phyloP scores from a whole-genome alignment of 1,139 yeast species.

The Debaryomyces fabryi region DNA sequence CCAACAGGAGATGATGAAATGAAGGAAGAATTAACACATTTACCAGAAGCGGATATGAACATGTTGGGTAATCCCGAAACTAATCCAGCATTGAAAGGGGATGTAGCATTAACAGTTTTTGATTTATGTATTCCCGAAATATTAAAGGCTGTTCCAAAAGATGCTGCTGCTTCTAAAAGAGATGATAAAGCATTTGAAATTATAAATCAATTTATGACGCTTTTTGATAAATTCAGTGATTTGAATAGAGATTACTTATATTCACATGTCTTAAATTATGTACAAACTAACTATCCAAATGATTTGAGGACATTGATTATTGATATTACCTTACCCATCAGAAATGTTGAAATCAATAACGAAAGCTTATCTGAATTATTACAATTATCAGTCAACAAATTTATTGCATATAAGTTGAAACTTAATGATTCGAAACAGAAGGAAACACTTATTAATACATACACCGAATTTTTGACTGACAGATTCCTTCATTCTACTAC shows the following conservation, averaged over 20 bases:
- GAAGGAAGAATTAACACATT: conserved; percentile 63
- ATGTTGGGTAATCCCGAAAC: conserved; percentile 84
- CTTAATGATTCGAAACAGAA: conserved; percentile 34
- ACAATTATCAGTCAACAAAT: conserved; percentile 73
- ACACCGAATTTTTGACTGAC: conserved; percentile 40
- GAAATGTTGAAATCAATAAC: conserved; percentile 46
- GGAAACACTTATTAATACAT: conserved; percentile 47
- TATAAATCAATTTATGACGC: conserved; percentile 48
- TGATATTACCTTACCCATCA: conserved; percentile 69
- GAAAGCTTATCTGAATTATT: conserved; percentile 57
- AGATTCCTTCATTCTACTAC: conserved; percentile 25
- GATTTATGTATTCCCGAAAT: conserved; percentile 69
- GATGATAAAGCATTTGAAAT: conserved; percentile 46
- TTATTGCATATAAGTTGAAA: conserved; percentile 60
- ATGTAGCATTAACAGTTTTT: conserved; percentile 78
- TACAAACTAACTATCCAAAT: conserved; percentile 42
- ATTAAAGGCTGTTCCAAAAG: conserved; percentile 32
- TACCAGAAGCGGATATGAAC: conserved; percentile 88
- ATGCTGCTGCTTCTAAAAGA: conserved; percentile 27
- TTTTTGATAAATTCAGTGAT: conserved; percentile 69
- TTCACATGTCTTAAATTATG: conserved; percentile 60
- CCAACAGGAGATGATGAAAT: conserved; percentile 57
- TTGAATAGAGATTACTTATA: conserved; percentile 71
- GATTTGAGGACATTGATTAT: conserved; percentile 49
- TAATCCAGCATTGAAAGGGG: conserved; percentile 90